phyloP scores from a whole-genome alignment of 441 rosid species.

The Corymbia calophylla region DNA sequence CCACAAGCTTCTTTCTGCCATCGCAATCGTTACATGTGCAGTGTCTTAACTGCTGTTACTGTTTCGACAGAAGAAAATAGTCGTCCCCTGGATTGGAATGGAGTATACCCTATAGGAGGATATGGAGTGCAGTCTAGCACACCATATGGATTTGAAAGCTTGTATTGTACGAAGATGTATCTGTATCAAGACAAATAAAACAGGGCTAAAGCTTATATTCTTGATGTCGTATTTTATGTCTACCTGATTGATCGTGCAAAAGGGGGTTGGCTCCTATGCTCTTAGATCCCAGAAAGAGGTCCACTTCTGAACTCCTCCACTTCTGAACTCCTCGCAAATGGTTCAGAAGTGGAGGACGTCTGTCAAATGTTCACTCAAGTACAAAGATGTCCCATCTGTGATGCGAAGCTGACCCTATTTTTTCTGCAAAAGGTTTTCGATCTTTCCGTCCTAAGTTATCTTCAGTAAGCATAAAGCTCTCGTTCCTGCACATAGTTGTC shows the following conservation, averaged over 20 bases:
- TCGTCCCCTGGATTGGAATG: neutral
- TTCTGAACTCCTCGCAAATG: neutral
- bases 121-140: neutral
- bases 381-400: neutral
- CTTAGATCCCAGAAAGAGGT: neutral
- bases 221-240: neutral
- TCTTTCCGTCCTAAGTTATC: neutral
- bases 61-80: neutral
- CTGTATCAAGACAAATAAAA: neutral
- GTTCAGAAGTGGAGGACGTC: neutral
- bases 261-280: neutral
- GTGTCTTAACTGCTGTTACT: neutral
- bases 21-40: conserved; percentile 36
- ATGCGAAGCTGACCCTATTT: neutral
- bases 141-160: neutral
- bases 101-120: neutral
- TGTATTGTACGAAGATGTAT: neutral
- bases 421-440: neutral
- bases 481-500: neutral
- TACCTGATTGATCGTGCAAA: neutral
- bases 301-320: neutral
- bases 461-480: neutral
- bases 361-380: neutral
- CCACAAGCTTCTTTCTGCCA: conserved; percentile 82
- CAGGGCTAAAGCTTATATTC: neutral